Percentiles rank a stretch among this genome's conserved stretches.
Conservation (phyloP, 495 filamentous ascomycete species). For the Lophium mytilinum region DNA sequence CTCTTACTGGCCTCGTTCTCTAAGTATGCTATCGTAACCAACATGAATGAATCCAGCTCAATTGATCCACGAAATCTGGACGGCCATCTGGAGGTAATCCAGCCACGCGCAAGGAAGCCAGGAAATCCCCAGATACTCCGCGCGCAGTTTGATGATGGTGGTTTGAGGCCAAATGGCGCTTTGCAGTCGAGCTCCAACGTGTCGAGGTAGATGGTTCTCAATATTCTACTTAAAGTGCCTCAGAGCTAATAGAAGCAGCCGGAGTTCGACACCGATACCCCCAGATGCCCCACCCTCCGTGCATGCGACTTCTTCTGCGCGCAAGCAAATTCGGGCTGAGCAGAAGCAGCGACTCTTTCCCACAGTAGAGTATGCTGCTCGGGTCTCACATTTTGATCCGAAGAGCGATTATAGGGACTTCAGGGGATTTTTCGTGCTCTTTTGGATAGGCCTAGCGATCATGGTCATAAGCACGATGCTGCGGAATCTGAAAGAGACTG, state of each 20-base stretch:
- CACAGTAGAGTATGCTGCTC: constrained; percentile 86
- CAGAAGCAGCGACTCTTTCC: constrained; percentile 82
- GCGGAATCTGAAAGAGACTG: constrained; percentile 90
- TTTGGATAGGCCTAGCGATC: constrained; percentile 93
- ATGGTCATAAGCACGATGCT: constrained; percentile 91
- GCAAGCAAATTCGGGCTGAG: constrained; percentile 77
- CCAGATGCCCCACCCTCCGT: constrained; percentile 86
- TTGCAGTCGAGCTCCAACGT: constrained; percentile 8
- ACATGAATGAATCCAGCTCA: constrained; percentile 19
- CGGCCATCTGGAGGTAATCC: constrained; percentile 9
- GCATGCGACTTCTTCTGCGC: constrained; percentile 72
- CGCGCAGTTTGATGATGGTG: constrained; percentile 9
- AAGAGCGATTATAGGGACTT: constrained; percentile 88
- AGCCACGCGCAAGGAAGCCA: constrained; percentile 22
- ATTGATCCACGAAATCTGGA: constrained; percentile 7
- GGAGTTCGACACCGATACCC: constrained; percentile 80
- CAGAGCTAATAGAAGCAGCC: constrained; percentile 43
- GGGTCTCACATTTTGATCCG: constrained; percentile 94
- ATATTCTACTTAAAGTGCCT: background rate
- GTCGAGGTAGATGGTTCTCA: constrained; percentile 13
- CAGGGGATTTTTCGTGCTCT: constrained; percentile 92
- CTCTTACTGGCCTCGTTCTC: constrained; percentile 1
- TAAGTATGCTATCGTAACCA: constrained; percentile 1
- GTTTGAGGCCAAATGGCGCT: constrained; percentile 8
- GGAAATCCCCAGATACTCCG: constrained; percentile 11